phyloP scores from a whole-genome alignment of 345 rosid genomes.

The Brassica napus region DNA sequence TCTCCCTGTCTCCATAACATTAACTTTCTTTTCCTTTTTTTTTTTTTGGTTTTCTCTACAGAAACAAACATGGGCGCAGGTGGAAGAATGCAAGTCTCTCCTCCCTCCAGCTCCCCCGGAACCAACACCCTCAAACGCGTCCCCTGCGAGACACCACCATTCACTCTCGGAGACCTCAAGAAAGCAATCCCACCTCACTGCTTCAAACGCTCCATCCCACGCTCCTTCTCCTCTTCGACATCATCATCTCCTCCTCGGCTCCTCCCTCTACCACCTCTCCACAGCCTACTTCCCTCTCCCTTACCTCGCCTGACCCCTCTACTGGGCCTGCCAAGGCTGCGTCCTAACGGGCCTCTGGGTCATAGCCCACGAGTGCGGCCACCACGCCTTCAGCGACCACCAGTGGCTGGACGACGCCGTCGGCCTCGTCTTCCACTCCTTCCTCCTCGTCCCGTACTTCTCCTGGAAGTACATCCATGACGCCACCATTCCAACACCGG shows the following conservation, averaged over 20 bases:
- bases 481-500: slow-evolving; percentile 94
- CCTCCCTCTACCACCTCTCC: slow-evolving; percentile 56
- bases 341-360: slow-evolving; percentile 83
- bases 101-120: slow-evolving; percentile 45
- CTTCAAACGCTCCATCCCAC: slow-evolving; percentile 74
- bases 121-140: slow-evolving; percentile 48
- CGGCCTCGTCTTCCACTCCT: slow-evolving; percentile 84
- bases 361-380: slow-evolving; percentile 92
- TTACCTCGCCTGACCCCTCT: slow-evolving; percentile 72
- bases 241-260: slow-evolving; percentile 55
- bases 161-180: slow-evolving; percentile 65
- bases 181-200: slow-evolving; percentile 91
- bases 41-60: slow-evolving; percentile 7
- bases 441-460: slow-evolving; percentile 84
- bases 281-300: slow-evolving; percentile 57
- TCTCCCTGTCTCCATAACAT: background rate
- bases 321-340: slow-evolving; percentile 80
- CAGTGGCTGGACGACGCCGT: slow-evolving; percentile 85
- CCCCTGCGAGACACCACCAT: slow-evolving; percentile 69
- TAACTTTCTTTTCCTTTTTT: background rate
- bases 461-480: slow-evolving; percentile 91
- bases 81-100: slow-evolving; percentile 60
- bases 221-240: slow-evolving; percentile 69
- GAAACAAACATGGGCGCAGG: slow-evolving; percentile 81
- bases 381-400: slow-evolving; percentile 91